phyloP scores from a whole-genome alignment of 2,329 filamentous ascomycete genomes.

The Colletotrichum trifolii region DNA sequence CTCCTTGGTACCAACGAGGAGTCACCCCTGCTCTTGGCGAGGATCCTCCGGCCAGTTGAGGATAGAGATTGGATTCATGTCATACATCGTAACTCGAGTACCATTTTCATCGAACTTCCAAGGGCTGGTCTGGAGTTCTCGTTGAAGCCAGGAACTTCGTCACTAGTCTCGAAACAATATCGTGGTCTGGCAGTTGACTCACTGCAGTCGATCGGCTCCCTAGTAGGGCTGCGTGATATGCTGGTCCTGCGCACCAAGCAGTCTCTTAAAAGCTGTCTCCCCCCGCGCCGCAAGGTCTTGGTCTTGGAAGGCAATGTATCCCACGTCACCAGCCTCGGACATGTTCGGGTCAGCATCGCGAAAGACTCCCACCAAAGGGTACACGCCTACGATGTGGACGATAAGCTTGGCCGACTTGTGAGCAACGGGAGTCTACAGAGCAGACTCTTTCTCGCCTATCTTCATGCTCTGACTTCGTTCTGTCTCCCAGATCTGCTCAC shows the following conservation, averaged over 20 bases:
- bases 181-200: conserved; percentile 60
- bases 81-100: neutral
- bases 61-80: conserved; percentile 7
- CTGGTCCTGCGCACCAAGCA: conserved; percentile 54
- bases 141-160: neutral
- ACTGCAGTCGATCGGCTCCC: conserved; percentile 56
- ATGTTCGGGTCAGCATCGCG: conserved; percentile 51
- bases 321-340: conserved; percentile 37
- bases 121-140: conserved; percentile 1
- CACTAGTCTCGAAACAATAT: conserved; percentile 60
- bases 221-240: conserved; percentile 61
- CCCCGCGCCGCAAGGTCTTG: conserved; percentile 48
- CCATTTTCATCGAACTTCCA: neutral
- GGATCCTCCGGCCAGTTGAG: conserved; percentile 2
- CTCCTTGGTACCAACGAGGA: neutral
- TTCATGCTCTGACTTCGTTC: conserved; percentile 66
- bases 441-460: conserved; percentile 60
- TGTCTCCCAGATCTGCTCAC: conserved; percentile 63
- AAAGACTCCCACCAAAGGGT: conserved; percentile 35
- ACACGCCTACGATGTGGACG: conserved; percentile 62
- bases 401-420: conserved; percentile 58
- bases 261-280: conserved; percentile 48
- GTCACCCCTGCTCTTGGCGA: neutral
- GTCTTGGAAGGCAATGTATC: conserved; percentile 9
- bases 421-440: conserved; percentile 63